Conservation (phyloP, 2,329 filamentous ascomycete species). For the Cercospora sojina region DNA sequence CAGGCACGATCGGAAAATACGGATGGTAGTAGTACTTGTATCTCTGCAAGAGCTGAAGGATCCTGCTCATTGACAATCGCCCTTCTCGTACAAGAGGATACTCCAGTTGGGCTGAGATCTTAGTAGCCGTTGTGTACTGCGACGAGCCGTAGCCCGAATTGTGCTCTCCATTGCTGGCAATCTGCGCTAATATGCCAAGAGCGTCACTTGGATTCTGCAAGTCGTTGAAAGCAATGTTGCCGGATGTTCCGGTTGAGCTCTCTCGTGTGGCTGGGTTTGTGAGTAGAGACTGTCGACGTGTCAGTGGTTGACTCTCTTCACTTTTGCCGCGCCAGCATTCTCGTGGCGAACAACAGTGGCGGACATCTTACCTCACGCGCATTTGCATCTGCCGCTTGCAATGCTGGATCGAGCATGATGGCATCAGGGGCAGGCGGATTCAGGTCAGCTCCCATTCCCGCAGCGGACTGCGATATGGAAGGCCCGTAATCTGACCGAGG, state of each 20-base stretch:
- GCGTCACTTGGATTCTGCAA: constrained; percentile 53
- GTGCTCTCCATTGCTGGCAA: constrained; percentile 41
- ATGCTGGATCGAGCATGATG: constrained; percentile 35
- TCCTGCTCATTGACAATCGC: constrained; percentile 45
- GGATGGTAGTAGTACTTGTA: constrained; percentile 67
- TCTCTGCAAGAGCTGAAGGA: constrained; percentile 55
- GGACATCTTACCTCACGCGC: constrained; percentile 17
- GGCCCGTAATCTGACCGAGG: constrained; percentile 9
- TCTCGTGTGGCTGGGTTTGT: constrained; percentile 28
- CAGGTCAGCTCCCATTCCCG: constrained; percentile 13
- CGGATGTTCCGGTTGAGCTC: constrained; percentile 33
- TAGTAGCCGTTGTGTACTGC: not conserved
- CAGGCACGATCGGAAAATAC: constrained; percentile 67
- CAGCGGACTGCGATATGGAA: constrained; percentile 9
- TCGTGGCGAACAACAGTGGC: too few relatives aligned
- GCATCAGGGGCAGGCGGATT: constrained; percentile 26
- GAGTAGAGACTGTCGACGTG: constrained; percentile 6
- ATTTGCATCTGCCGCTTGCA: constrained; percentile 31
- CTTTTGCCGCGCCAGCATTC: not conserved
- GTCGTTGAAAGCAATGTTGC: constrained; percentile 42
- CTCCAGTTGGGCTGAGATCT: constrained; percentile 37
- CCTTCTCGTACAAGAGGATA: constrained; percentile 47
- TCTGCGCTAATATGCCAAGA: constrained; percentile 49
- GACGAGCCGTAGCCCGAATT: constrained; percentile 4
- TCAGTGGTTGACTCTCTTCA: constrained; percentile 9